Base-by-base conservation (phyloP, 169 alveolate species). In the Fabrea salina region DNA sequence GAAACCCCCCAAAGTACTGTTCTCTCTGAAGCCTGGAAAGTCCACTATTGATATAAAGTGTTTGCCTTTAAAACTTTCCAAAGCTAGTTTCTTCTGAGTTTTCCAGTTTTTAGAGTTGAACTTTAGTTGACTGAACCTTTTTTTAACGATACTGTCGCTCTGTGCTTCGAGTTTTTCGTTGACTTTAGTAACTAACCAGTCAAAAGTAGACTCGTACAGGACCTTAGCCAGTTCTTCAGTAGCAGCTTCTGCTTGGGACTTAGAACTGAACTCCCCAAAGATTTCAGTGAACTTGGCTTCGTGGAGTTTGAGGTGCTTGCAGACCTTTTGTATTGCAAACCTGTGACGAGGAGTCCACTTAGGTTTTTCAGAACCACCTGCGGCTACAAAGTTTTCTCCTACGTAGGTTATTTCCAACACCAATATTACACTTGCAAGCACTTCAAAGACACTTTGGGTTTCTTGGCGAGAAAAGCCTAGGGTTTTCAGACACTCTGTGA, bases 151-250 rank as follows among this genome's bases (percentile, higher is more conserved):
- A 58, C 27, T 22, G 25, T 22, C 35, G 25, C 49, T 4, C 19
- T 58, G 16, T 4, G 30, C 1, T 22, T 27, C 5, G 25, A 66
- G 32, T 5, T 35, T 19, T 66, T 32, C 30, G 49, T 70, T 70
- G 1, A 70, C 49, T 50, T 50, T 70, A 41, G 11, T n/a, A 16
- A 70, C 35, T 13, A 70, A 25, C 79, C 79, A 70, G 2, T 70
- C 79, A 70, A 70, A 70, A 22, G 79, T 44, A 25, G 49, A 5
- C 40, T 44, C 32, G 49, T 70, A 70, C 16, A 70, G n/a, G 37
- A 13, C 16, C 22, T 50, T 19, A 25, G 79, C 79, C 19, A 70
- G 32, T 13, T 43, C 66, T 25, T 47, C n/a, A 19, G 49, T 47
- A 30, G 33, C 49, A n/a, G 39, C n/a, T 25, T 70, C 79, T 4